Evolutionary conservation across 2,329 filamentous ascomycete genomes (phyloP).

Genomic region (Rutstroemia sp.): DNA sequence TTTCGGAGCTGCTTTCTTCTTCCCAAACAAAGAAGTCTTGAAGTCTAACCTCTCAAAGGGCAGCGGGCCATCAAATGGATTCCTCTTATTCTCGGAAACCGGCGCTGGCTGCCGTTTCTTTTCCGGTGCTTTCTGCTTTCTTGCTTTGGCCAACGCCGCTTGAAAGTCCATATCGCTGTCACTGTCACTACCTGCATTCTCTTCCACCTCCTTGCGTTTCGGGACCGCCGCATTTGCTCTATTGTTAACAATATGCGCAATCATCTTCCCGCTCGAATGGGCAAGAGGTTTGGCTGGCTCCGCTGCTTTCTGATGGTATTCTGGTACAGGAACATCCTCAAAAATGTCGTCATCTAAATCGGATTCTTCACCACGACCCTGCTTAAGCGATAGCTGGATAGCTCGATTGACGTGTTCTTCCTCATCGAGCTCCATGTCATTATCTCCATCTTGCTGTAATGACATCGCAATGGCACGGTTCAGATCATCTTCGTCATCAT

Average conservation of each 20-base stretch:
- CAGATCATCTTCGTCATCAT: constrained; percentile 8
- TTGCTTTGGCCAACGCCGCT: constrained; percentile 65
- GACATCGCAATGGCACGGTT: constrained; percentile 46
- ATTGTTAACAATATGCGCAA: constrained; percentile 69
- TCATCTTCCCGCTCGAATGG: constrained; percentile 49
- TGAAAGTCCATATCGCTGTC: constrained; percentile 78
- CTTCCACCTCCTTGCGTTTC: constrained; percentile 30
- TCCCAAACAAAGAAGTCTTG: constrained; percentile 52
- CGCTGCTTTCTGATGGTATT: constrained; percentile 50
- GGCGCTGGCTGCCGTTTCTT: constrained; percentile 31
- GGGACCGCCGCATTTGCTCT: constrained; percentile 55
- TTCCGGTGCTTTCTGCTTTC: constrained; percentile 46
- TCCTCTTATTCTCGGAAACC: constrained; percentile 46
- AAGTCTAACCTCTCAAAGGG: constrained; percentile 84
- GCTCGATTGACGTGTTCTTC: constrained; percentile 73
- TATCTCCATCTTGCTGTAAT: constrained; percentile 44
- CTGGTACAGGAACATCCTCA: constrained; percentile 44
- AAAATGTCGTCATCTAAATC: constrained; percentile 34
- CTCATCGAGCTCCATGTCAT: constrained; percentile 40
- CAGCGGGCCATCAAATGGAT: constrained; percentile 69
- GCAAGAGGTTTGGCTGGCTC: constrained; percentile 44
- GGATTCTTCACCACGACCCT: constrained; percentile 39
- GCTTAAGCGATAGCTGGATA: constrained; percentile 77
- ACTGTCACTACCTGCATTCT: constrained; percentile 40
- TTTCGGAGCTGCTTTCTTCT: constrained; percentile 28